Percentiles rank a stretch among this genome's conserved stretches.
Conservation (phyloP, 768 basidiomycete species). For the Kwoniella sp. region DNA sequence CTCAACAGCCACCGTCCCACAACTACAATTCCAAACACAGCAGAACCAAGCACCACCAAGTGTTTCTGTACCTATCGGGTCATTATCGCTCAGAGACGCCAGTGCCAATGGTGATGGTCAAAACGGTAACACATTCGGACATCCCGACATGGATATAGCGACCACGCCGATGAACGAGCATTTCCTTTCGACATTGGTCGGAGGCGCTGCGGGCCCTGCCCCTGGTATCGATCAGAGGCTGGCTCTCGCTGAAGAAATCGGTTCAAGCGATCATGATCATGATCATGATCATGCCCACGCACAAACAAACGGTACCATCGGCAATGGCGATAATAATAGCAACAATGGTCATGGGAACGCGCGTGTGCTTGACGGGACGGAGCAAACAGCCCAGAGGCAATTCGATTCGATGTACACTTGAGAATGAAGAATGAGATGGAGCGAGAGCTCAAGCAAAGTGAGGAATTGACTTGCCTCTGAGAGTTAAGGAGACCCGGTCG, state of each 20-base stretch:
- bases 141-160: slow-evolving; percentile 31
- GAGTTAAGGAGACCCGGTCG: too few relatives aligned
- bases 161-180: slow-evolving; percentile 57
- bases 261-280: not conserved
- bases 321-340: too few relatives aligned
- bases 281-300: not conserved
- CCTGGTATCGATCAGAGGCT: slow-evolving; percentile 36
- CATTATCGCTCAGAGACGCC: not conserved
- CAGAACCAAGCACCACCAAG: not conserved
- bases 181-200: slow-evolving; percentile 53
- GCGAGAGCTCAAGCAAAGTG: too few relatives aligned
- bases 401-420: too few relatives aligned
- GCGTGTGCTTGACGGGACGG: too few relatives aligned
- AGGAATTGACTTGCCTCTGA: too few relatives aligned
- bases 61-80: not conserved
- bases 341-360: too few relatives aligned
- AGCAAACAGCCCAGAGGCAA: too few relatives aligned
- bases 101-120: not conserved
- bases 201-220: slow-evolving; percentile 34
- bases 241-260: slow-evolving; percentile 24
- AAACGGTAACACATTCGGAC: not conserved
- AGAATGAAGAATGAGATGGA: too few relatives aligned
- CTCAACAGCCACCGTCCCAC: too few relatives aligned
- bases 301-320: too few relatives aligned
- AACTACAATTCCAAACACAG: not conserved